These are phyloP conservation scores for Aspergillus tanneri DNA, from an alignment of 2,329 filamentous ascomycete genomes.

Conservation along the genomic window DNA sequence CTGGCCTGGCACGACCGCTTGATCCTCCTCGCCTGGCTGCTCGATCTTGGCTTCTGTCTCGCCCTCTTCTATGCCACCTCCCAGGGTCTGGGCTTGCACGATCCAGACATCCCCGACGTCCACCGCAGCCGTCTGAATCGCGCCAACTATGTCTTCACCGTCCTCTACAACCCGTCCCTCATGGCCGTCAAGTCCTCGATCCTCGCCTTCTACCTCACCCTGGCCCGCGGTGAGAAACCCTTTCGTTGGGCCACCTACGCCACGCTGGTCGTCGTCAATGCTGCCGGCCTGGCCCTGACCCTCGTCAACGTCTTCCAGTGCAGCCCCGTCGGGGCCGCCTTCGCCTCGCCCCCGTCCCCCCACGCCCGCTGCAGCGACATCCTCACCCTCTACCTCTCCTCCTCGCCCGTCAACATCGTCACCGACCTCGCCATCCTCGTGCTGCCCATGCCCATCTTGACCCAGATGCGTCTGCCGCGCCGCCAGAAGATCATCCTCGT, in stretches of 20 bases:
- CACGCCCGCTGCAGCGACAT: slow-evolving; percentile 59
- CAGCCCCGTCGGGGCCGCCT: slow-evolving; percentile 68
- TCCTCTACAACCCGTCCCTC: slow-evolving; percentile 74
- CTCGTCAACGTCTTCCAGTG: slow-evolving; percentile 89
- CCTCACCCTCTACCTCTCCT: slow-evolving; percentile 65
- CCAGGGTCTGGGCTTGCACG: slow-evolving; percentile 46
- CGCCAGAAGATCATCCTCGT: slow-evolving; percentile 87
- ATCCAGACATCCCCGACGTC: slow-evolving; percentile 34
- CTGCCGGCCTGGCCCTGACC: slow-evolving; percentile 74
- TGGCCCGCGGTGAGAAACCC: slow-evolving; percentile 74
- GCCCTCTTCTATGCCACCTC: slow-evolving; percentile 47
- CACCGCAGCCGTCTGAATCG: slow-evolving; percentile 41
- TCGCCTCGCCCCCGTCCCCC: slow-evolving; percentile 50
- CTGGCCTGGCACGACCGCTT: slow-evolving; percentile 76
- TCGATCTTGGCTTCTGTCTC: slow-evolving; percentile 49
- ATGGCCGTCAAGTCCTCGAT: slow-evolving; percentile 95
- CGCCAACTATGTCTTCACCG: slow-evolving; percentile 59
- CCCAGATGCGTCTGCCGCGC: slow-evolving; percentile 76
- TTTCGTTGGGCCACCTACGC: slow-evolving; percentile 80
- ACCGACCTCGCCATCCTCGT: slow-evolving; percentile 86
- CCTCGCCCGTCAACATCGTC: slow-evolving; percentile 86
- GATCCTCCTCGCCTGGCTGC: slow-evolving; percentile 75
- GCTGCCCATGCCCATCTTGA: slow-evolving; percentile 83
- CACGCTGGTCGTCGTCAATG: slow-evolving; percentile 74
- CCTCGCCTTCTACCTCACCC: slow-evolving; percentile 80